Base-by-base conservation (phyloP, 2,329 filamentous ascomycete genomes). In the Zymoseptoria ardabiliae region DNA sequence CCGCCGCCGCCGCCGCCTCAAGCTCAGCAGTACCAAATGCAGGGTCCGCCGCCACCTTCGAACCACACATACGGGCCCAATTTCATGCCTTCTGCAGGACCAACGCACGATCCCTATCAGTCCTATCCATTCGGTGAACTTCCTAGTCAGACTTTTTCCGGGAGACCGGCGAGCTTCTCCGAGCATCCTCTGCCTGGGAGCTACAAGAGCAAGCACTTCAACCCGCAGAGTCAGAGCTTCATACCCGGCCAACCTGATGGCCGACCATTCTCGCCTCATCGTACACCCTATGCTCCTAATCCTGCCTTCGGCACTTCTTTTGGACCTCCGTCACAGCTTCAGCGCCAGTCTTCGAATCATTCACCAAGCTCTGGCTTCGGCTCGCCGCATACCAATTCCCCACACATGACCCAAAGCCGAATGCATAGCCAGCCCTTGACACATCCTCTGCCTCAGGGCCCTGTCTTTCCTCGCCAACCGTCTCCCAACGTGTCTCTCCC, bases 191-290 rank as follows among this genome's bases (percentile, higher is more conserved):
- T 95, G 58, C 90, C 91, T 13, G 90, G 90, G 41, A 94, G 88
- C 74, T 95, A 85, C 71, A 90, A 89, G 70, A 83, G 91, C 59
- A 90, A 91, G 68, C 85, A 88, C 11, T 97, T 97, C 77, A 97
- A 97, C 71, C 93, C 92, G 0, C 92, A 96, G 76, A 97, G 90
- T 17, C 90, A 96, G 70, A 89, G 92, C 0, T 97, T 97, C 73
- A 84, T 96, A 22, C 93, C 93, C 1, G 81, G 80, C 55, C 78
- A 83, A 30, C 23, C 61, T 28, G 61, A 63, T 21, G 56, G 48
- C 19, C 61, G 61, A n/a, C 61, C 66, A 1, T 68, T 68, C 57
- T 66, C 66, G 21, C 67, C 68, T 2, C 65, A 66, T 28, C 60
- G 63, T 41, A 56, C 58, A 22, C 49, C 60, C 11, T 51, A 57